phyloP scores from a whole-genome alignment of 441 rosid species.

The Pelargonium citronellum region DNA sequence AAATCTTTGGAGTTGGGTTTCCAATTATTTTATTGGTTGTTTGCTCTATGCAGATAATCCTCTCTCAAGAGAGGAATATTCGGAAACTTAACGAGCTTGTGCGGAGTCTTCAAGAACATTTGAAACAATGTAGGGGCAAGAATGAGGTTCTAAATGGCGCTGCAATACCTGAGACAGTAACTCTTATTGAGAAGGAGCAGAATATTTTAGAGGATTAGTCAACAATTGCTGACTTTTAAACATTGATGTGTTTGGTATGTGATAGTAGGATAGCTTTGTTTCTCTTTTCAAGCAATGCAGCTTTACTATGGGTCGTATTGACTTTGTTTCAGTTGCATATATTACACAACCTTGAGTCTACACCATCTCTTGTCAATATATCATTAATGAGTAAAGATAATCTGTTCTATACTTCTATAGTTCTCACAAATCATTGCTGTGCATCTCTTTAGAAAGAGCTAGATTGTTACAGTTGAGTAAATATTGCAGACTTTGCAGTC shows the following conservation, averaged over 20 bases:
- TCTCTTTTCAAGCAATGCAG: no score
- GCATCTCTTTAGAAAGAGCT: no score
- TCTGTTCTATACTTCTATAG: no score
- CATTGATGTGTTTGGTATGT: neutral
- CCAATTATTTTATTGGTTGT: slow-evolving; percentile 8
- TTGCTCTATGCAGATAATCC: slow-evolving; percentile 48
- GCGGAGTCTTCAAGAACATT: slow-evolving; percentile 47
- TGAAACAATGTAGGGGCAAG: slow-evolving; percentile 47
- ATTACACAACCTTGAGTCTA: no score
- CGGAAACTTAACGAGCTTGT: slow-evolving; percentile 61
- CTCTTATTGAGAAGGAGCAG: slow-evolving; percentile 26
- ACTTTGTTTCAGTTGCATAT: no score
- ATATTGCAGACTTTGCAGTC: no score
- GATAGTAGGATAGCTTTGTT: neutral
- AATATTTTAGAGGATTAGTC: neutral
- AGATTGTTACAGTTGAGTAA: no score
- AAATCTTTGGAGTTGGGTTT: neutral
- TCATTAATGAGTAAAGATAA: no score
- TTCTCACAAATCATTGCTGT: no score
- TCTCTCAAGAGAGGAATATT: slow-evolving; percentile 64
- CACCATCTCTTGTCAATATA: no score
- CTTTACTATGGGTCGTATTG: no score
- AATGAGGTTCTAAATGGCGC: slow-evolving; percentile 31
- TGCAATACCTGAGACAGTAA: slow-evolving; percentile 34
- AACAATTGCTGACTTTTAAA: neutral